Evolutionary conservation across 805 yeast genomes (phyloP).

Genomic region (Lipomyces spencermartinsiae): DNA sequence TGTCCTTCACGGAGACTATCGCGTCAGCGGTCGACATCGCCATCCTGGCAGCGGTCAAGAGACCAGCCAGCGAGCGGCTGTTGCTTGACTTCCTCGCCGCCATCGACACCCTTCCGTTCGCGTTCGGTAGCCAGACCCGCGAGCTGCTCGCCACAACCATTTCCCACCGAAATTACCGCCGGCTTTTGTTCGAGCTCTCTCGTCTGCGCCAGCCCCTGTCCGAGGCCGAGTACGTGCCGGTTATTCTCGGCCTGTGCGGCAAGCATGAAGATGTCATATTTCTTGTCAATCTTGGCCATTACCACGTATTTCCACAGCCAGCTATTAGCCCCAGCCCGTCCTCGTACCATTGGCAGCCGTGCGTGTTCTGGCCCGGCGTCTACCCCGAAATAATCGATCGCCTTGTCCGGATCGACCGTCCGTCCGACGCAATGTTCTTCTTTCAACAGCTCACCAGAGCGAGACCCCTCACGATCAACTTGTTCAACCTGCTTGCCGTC

Average conservation of each 20-base stretch:
- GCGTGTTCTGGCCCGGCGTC: not conserved
- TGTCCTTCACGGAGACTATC: not conserved
- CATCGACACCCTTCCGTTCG: not conserved
- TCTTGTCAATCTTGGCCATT: not conserved
- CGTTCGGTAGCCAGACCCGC: not conserved
- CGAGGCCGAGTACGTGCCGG: not conserved
- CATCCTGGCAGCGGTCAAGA: not conserved
- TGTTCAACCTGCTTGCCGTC: not conserved
- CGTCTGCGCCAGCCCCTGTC: constrained; percentile 19
- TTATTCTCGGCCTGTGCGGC: not conserved
- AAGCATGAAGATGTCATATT: not conserved
- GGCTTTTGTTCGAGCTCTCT: constrained; percentile 17
- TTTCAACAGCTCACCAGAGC: not conserved
- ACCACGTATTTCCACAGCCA: not conserved
- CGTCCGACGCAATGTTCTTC: not conserved
- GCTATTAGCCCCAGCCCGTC: not conserved
- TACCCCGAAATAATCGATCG: constrained; percentile 10
- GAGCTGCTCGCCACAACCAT: not conserved
- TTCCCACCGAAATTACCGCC: not conserved
- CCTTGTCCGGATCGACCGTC: not conserved
- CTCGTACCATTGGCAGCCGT: not conserved
- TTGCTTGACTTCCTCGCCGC: not conserved
- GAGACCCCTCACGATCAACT: not conserved
- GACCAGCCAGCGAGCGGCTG: not conserved
- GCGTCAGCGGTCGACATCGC: not conserved